Evolutionary conservation across 768 basidiomycete genomes (phyloP), one percentile per base, ranked within the genome.

Genomic region (Galerina marginata): DNA sequence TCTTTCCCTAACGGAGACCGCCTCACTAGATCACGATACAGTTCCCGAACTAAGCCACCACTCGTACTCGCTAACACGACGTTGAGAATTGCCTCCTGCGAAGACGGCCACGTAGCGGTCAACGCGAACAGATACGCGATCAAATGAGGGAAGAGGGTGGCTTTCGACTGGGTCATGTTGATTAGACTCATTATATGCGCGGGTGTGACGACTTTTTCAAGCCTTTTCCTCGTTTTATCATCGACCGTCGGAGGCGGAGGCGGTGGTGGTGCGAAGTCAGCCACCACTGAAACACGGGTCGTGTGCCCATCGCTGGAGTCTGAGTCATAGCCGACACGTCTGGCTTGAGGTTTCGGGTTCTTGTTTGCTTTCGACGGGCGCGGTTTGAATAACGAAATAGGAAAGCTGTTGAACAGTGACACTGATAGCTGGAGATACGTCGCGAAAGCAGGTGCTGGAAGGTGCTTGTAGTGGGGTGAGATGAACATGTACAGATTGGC

Each of bases 401-500:
- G 91, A 5, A 91, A 73, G 0, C 69, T 71, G 57, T 81, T 81
- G 67, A 92, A 69, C 6, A 91, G 69, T 0, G 69, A 65, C 2
- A 84, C 74, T 16, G 85, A 77, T 33, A 92, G 78, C 7, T 73
- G 72, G 16, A 92, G 74, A 61, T 90, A 91, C 6, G 79, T 73
- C 16, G 69, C 72, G 14, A 92, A 69, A 2, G 86, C 77, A 0
- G 76, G 59, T 2, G 75, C 63, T 0, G 80, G 72, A 11, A 91
- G 75, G 6, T 72, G 71, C 9, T 79, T 63, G 68, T 93, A 90
- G 44, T 88, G 82, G 2, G 89, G 85, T 1, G 85, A 77, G 10
- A 80, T 79, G 69, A 95, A 89, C 26, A 85, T 80, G 54, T 85
- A 72, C 11, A 93, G 73, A 67, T 93, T 96, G 1, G 92, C 89